Conservation (phyloP, 345 rosid genomes). For the Sonneratia alba region DNA sequence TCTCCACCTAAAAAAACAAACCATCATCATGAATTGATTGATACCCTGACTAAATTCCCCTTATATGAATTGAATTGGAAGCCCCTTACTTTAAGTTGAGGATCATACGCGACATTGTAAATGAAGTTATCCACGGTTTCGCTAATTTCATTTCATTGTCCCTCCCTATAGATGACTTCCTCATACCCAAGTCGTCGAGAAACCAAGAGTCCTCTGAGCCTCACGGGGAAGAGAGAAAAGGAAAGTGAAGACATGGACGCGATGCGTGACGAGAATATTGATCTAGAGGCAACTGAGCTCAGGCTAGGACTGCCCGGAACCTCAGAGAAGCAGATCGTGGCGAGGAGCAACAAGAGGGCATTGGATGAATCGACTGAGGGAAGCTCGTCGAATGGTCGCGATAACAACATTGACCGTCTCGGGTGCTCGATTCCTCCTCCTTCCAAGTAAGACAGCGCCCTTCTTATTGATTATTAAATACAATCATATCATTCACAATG, state of each 20-base stretch:
- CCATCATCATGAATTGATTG: no score
- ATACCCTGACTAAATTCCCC: no score
- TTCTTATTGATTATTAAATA: no score
- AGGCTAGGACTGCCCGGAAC: slow-evolving; percentile 80
- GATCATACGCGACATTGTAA: no score
- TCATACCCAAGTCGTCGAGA: no score
- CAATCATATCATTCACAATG: no score
- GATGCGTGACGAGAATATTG: slow-evolving; percentile 39
- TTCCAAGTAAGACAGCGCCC: slow-evolving; percentile 42
- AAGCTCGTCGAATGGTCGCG: slow-evolving; percentile 13
- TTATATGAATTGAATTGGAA: no score
- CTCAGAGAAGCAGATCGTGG: slow-evolving; percentile 21
- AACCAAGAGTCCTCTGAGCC: not conserved
- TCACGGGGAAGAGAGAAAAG: slow-evolving; percentile 17
- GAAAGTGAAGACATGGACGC: slow-evolving; percentile 8
- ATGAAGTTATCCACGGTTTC: not conserved
- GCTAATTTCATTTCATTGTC: not conserved
- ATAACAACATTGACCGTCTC: slow-evolving; percentile 12
- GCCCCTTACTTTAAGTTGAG: no score
- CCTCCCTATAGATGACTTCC: not conserved
- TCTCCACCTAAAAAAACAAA: not conserved
- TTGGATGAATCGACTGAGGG: slow-evolving; percentile 18
- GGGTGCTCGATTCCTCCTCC: slow-evolving; percentile 33
- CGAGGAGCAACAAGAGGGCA: slow-evolving; percentile 48
- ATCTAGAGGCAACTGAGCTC: slow-evolving; percentile 76